phyloP scores from a whole-genome alignment of 805 yeast species.

The Candida boidinii region DNA sequence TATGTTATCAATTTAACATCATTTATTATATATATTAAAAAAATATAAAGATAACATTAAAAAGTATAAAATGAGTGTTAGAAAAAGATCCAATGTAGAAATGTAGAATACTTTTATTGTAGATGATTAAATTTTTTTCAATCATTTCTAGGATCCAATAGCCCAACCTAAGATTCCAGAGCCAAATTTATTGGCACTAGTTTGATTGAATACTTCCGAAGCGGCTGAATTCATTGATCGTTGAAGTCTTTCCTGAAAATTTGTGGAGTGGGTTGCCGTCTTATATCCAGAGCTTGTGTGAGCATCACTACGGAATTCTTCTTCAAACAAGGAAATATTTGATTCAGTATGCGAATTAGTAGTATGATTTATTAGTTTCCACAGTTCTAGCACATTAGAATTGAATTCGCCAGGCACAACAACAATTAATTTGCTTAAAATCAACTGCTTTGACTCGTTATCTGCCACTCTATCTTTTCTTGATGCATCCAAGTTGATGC shows the following conservation, averaged over 20 bases:
- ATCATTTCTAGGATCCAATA: slow-evolving; percentile 19
- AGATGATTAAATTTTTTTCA: neutral
- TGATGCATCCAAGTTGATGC: slow-evolving; percentile 3
- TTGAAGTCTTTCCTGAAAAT: slow-evolving; percentile 19
- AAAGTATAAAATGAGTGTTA: too few relatives aligned
- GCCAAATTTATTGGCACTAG: slow-evolving; percentile 19
- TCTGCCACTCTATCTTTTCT: slow-evolving; percentile 2
- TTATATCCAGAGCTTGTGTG: neutral
- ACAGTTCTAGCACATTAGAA: slow-evolving; percentile 48
- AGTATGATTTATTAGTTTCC: slow-evolving; percentile 40
- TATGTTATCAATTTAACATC: too few relatives aligned
- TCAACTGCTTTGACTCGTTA: slow-evolving; percentile 34
- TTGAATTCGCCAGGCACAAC: slow-evolving; percentile 48
- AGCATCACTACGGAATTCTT: neutral
- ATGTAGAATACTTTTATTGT: too few relatives aligned
- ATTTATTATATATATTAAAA: too few relatives aligned
- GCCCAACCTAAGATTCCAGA: slow-evolving; percentile 27
- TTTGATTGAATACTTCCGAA: slow-evolving; percentile 11
- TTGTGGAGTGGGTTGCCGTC: slow-evolving; percentile 6
- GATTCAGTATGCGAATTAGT: neutral
- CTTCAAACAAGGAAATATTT: neutral
- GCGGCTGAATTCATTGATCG: slow-evolving; percentile 21
- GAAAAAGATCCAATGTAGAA: too few relatives aligned
- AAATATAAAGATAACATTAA: too few relatives aligned
- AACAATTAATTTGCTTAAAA: slow-evolving; percentile 43